Conservation (phyloP, 179 eudicot genomes). For the Amaranthus tricolor region DNA sequence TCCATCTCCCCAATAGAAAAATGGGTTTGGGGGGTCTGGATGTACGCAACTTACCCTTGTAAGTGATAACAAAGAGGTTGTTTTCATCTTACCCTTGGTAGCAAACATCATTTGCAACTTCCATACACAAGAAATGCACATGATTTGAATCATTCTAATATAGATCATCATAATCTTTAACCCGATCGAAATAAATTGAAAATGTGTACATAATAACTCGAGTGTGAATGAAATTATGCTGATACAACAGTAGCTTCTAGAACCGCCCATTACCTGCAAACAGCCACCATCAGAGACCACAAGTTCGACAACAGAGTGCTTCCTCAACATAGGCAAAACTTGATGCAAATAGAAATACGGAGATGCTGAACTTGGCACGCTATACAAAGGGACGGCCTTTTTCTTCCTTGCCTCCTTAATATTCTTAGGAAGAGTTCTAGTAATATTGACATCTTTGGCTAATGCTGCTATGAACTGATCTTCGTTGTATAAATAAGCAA, state of each 20-base stretch:
- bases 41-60: no score
- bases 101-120: no score
- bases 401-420: slow-evolving; percentile 80
- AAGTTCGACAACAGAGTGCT: slow-evolving; percentile 71
- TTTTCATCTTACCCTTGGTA: no score
- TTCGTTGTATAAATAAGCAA: slow-evolving; percentile 90
- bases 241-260: not conserved
- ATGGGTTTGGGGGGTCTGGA: no score
- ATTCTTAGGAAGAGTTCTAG: slow-evolving; percentile 80
- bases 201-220: not conserved
- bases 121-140: no score
- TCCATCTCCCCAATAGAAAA: no score
- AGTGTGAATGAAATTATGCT: no score
- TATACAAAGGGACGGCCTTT: slow-evolving; percentile 68
- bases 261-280: slow-evolving; percentile 58
- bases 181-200: no score
- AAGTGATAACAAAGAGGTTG: no score
- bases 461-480: slow-evolving; percentile 80
- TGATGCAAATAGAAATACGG: slow-evolving; percentile 69
- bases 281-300: slow-evolving; percentile 83
- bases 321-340: slow-evolving; percentile 71
- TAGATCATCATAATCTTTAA: no score
- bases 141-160: no score
- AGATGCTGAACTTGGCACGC: slow-evolving; percentile 58
- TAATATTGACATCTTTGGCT: slow-evolving; percentile 67